Evolutionary conservation across 768 basidiomycete genomes (phyloP), one percentile per base, ranked within the genome.

Genomic region (Clitopilus passeckerianus): DNA sequence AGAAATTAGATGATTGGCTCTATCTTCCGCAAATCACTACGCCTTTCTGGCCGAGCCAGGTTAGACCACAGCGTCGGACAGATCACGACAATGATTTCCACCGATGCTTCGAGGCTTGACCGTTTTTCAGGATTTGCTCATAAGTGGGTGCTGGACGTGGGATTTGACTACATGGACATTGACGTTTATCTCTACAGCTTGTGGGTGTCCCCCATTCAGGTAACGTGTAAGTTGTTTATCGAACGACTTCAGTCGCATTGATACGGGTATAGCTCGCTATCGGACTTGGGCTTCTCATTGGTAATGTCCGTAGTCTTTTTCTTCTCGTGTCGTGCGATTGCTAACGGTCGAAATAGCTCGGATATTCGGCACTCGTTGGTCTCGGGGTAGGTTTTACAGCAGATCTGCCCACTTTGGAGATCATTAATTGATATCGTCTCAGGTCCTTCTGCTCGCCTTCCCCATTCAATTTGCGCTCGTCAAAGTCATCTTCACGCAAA

Each of bases 351-450:
- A 52, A 22, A 56, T 43, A 80, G 72, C 68, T 85, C n/a, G 81
- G 83, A 4, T 78, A 78, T 64, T 83, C 82, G 16, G 84, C 81
- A 0, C 73, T 86, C 3, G 82, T 85, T 37, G 81, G 79, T 12
- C 68, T 82, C 30, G 81, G 72, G 3, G 77, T 77, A 66, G 52
- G 69, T 64, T 43, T 27, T 50, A 37, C 54, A 30, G 18, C 30
- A 9, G 10, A 6, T 67, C 12, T 60, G 62, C 12, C 55, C 54
- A 23, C 33, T 30, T n/a, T 67, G 58, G 33, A 44, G 43, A 41
- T 27, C 24, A 58, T 33, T 53, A 3, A n/a, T 30, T 30, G 3
- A 7, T 30, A 30, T 7, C 27, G 27, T 46, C 27, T 54, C 60
- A 80, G 76, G 74, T 83, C 24, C 71, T 86, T 6, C 52, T 83